Evolutionary conservation across 768 basidiomycete species (phyloP).

Genomic region (Suillus fuscotomentosus): DNA sequence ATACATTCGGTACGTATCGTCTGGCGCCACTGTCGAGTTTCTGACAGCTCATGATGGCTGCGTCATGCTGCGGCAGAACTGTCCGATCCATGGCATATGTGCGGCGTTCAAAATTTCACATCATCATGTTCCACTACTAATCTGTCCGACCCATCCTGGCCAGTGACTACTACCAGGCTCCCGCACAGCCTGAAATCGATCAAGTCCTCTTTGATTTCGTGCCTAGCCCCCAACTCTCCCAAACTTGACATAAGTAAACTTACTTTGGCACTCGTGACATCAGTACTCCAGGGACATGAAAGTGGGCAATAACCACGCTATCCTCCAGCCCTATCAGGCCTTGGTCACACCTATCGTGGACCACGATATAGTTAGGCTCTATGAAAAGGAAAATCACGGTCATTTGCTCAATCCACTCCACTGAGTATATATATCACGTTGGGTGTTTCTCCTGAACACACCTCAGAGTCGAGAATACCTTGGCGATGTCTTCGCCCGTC

Average conservation of each 20-base stretch:
- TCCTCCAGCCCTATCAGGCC: background rate
- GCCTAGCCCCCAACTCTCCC: background rate
- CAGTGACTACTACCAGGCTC: background rate
- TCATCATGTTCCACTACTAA: background rate
- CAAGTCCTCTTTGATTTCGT: background rate
- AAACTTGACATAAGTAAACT: background rate
- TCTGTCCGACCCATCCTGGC: too few relatives aligned
- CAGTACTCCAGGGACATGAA: background rate
- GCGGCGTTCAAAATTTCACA: background rate
- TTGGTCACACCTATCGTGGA: background rate
- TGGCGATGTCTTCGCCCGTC: background rate
- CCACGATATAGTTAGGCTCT: background rate
- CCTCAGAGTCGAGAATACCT: background rate
- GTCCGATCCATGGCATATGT: background rate
- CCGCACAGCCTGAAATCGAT: background rate
- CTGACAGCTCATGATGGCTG: background rate
- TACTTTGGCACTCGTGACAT: background rate
- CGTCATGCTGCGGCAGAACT: background rate
- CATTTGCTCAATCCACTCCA: background rate
- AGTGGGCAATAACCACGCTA: background rate
- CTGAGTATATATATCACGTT: background rate
- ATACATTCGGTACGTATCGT: too few relatives aligned
- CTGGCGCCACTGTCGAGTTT: background rate
- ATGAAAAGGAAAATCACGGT: background rate
- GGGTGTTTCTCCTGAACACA: background rate